Evolutionary conservation across 2,329 filamentous ascomycete species (phyloP).

Genomic region (Beauveria australis): DNA sequence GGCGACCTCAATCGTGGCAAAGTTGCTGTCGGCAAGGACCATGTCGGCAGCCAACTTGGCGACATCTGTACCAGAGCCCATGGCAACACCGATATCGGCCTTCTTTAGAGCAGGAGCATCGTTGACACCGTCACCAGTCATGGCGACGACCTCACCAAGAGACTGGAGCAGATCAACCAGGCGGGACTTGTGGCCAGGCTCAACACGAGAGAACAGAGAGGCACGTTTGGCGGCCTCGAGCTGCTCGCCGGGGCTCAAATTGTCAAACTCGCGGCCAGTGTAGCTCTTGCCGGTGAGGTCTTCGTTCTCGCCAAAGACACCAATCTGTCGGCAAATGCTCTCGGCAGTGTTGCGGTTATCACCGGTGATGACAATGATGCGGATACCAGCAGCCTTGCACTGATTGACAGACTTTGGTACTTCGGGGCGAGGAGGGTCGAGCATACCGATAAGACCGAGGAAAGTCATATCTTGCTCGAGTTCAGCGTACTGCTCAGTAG

Average conservation of each 20-base stretch:
- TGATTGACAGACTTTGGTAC: conserved; percentile 78
- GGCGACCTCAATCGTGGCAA: conserved; percentile 91
- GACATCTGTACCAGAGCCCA: conserved; percentile 97
- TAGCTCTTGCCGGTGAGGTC: conserved; percentile 86
- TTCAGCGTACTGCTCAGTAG: conserved; percentile 73
- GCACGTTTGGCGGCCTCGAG: conserved; percentile 76
- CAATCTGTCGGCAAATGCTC: conserved; percentile 95
- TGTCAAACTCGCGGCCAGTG: conserved; percentile 91
- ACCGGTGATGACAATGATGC: conserved; percentile 95
- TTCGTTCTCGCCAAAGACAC: conserved; percentile 76
- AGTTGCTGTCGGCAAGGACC: conserved; percentile 98
- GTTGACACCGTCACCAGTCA: conserved; percentile 98
- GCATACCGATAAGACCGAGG: conserved; percentile 88
- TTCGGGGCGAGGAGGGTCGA: conserved; percentile 91
- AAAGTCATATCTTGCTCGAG: conserved; percentile 93
- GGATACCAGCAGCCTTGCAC: conserved; percentile 88
- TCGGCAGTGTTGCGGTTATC: conserved; percentile 98
- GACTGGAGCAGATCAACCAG: conserved; percentile 94
- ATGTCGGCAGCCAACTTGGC: conserved; percentile 95
- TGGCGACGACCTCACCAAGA: conserved; percentile 88
- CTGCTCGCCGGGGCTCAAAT: conserved; percentile 69
- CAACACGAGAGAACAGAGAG: conserved; percentile 90
- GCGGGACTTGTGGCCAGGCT: conserved; percentile 94
- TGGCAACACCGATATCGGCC: conserved; percentile 96
- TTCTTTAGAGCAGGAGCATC: conserved; percentile 97